Evolutionary conservation across 2,329 filamentous ascomycete species (phyloP).

Genomic region (Fusarium staphyleae): DNA sequence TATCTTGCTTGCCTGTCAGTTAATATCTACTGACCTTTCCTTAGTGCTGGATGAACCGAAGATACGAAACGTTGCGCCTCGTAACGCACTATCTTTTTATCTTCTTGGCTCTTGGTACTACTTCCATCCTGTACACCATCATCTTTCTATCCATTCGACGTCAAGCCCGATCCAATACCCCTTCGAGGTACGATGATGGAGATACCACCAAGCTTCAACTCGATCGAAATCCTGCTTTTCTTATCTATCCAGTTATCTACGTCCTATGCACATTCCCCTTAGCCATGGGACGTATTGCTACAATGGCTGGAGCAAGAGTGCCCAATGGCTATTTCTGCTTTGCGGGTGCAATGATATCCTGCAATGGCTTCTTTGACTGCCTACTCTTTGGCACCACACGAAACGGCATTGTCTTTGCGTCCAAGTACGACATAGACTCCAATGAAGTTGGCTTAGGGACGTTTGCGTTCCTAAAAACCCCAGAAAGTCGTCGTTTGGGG

Average conservation of each 20-base stretch:
- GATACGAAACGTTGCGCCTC: constrained; percentile 62
- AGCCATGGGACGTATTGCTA: constrained; percentile 67
- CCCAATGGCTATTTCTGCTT: constrained; percentile 64
- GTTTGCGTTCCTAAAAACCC: constrained; percentile 58
- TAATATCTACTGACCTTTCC: constrained; percentile 7
- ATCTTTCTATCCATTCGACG: constrained; percentile 51
- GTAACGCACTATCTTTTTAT: constrained; percentile 72
- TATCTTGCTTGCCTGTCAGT: neutral
- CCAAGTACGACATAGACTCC: constrained; percentile 46
- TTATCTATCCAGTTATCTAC: constrained; percentile 74
- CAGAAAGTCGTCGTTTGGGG: constrained; percentile 48
- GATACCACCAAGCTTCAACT: constrained; percentile 27
- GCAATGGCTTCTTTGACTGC: constrained; percentile 63
- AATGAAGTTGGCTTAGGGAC: constrained; percentile 59
- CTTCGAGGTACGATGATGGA: constrained; percentile 14
- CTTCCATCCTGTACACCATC: constrained; percentile 49
- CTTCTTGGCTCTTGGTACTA: constrained; percentile 52
- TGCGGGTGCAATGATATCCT: constrained; percentile 64
- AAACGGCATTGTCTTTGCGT: constrained; percentile 59
- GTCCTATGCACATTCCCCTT: constrained; percentile 73
- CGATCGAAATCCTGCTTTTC: constrained; percentile 60
- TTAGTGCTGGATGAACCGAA: constrained; percentile 69
- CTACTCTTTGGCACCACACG: constrained; percentile 60
- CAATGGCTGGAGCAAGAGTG: constrained; percentile 62
- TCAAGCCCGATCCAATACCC: constrained; percentile 23